These are phyloP conservation scores for Fusarium lyarnte DNA, from an alignment of 2,329 filamentous ascomycete genomes.

Conservation along the genomic window DNA sequence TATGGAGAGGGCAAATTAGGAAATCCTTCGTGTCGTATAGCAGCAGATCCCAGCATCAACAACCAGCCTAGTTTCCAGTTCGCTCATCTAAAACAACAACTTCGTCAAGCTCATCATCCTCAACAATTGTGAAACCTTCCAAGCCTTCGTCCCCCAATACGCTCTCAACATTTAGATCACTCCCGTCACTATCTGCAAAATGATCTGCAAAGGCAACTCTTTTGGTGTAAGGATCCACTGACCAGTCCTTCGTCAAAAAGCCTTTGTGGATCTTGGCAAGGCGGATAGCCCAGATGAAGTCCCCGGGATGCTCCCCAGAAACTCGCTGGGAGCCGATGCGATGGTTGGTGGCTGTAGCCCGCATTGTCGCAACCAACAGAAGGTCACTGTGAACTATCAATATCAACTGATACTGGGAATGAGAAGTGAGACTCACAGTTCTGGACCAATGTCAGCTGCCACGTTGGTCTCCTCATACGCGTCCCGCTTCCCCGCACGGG, in stretches of 20 bases:
- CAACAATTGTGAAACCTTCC: rapidly evolving
- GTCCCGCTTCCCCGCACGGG: neutral
- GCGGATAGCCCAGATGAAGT: neutral
- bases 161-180: neutral
- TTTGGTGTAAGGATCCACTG: rapidly evolving
- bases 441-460: neutral
- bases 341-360: neutral
- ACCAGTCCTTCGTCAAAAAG: neutral
- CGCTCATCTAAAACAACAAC: rapidly evolving
- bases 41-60: rapidly evolving
- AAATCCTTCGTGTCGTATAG: rapidly evolving
- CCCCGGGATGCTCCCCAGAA: rapidly evolving
- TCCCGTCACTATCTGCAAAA: neutral
- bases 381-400: neutral
- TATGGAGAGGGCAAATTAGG: neutral
- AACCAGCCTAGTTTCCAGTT: rapidly evolving
- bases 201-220: neutral
- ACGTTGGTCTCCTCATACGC: rapidly evolving
- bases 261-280: neutral
- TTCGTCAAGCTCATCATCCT: neutral
- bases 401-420: rapidly evolving
- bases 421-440: neutral
- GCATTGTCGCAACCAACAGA: neutral
- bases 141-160: rapidly evolving
- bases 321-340: rapidly evolving